phyloP scores from a whole-genome alignment of 1,139 yeast genomes.

The Yamadazyma sp. region DNA sequence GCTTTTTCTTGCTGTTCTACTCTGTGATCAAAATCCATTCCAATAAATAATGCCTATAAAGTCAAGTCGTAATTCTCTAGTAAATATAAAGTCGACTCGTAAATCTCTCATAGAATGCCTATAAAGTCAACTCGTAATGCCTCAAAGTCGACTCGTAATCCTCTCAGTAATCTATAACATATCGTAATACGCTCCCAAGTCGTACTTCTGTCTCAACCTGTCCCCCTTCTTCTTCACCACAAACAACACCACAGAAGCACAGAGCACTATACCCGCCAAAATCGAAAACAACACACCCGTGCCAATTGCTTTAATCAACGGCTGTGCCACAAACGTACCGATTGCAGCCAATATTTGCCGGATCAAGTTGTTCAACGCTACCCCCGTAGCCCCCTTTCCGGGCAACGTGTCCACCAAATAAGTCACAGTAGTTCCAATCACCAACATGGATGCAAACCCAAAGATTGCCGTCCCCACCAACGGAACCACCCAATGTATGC shows the following conservation, averaged over 20 bases:
- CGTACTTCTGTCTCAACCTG: constrained; percentile 64
- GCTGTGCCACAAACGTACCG: constrained; percentile 75
- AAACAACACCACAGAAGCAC: constrained; percentile 43
- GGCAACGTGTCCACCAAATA: constrained; percentile 84
- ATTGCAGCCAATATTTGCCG: constrained; percentile 74
- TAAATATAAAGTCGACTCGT: too few relatives aligned
- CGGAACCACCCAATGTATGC: constrained; percentile 73
- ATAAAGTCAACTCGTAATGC: too few relatives aligned
- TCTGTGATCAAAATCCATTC: too few relatives aligned
- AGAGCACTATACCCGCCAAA: constrained; percentile 54
- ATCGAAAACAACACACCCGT: constrained; percentile 71
- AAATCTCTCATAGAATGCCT: too few relatives aligned
- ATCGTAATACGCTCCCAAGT: constrained; percentile 59
- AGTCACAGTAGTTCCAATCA: constrained; percentile 78
- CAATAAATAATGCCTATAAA: background rate
- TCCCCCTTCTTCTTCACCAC: constrained; percentile 59
- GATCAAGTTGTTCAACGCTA: constrained; percentile 75
- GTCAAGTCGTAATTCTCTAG: too few relatives aligned
- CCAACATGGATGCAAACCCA: constrained; percentile 83
- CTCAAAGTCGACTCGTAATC: too few relatives aligned
- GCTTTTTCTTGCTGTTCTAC: too few relatives aligned
- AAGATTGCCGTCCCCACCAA: constrained; percentile 76
- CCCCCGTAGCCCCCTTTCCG: constrained; percentile 87
- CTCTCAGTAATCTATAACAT: constrained; percentile 9
- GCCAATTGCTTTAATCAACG: constrained; percentile 61